phyloP scores from a whole-genome alignment of 129 eudicot genomes.

The Pittosporum tobira region DNA sequence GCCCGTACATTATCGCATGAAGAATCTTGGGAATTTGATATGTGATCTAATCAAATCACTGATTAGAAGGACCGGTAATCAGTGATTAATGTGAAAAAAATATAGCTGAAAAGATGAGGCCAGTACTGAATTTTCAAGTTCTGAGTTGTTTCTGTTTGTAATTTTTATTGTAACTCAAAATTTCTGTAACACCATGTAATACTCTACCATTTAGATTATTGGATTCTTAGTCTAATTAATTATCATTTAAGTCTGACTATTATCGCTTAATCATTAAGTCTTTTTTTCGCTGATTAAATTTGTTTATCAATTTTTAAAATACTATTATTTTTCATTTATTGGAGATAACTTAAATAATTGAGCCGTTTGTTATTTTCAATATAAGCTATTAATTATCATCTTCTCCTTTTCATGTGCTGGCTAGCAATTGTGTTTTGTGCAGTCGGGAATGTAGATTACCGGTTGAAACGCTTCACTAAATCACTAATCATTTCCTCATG shows the following conservation, averaged over 20 bases:
- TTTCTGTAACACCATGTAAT: no score
- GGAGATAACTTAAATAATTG: neutral
- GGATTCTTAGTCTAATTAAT: no score
- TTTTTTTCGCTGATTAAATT: no score
- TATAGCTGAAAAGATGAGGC: neutral
- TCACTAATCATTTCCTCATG: slow-evolving; percentile 7
- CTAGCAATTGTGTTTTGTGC: slow-evolving; percentile 22
- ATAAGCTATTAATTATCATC: neutral
- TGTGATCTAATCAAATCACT: neutral
- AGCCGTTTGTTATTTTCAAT: neutral
- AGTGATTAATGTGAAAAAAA: neutral
- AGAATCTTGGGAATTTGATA: slow-evolving; percentile 3
- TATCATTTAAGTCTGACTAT: no score
- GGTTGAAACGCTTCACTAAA: neutral
- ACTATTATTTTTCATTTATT: no score
- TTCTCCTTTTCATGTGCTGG: slow-evolving; percentile 3
- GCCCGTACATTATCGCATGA: neutral
- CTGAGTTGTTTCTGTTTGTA: neutral
- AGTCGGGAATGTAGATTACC: slow-evolving; percentile 20
- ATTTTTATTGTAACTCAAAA: no score
- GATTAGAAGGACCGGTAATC: neutral
- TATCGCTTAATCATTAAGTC: no score
- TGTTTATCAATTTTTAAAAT: neutral
- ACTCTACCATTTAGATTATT: no score
- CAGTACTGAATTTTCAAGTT: neutral